These are phyloP conservation scores for Spatholobus suberectus DNA, from an alignment of 306 rosid genomes.

Conservation along the genomic window DNA sequence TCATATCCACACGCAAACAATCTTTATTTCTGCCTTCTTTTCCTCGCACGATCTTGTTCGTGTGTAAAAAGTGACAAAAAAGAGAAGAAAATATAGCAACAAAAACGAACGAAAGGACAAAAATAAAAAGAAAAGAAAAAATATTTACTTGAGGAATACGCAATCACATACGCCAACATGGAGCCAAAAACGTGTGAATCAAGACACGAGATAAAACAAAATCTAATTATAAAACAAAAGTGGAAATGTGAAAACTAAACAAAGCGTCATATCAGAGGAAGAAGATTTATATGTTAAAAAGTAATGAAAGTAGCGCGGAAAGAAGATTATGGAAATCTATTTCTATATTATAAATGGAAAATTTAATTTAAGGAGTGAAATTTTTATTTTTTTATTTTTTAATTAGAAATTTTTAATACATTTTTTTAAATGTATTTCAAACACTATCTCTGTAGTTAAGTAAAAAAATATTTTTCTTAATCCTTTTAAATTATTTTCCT, in stretches of 20 bases:
- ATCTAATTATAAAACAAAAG: background rate
- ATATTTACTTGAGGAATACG: conserved; percentile 6
- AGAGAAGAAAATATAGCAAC: background rate
- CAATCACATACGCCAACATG: conserved; percentile 6
- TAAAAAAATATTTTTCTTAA: no score
- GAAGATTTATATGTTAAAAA: background rate
- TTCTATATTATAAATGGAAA: no score
- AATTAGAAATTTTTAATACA: no score
- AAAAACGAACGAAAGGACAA: background rate
- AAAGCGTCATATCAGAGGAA: background rate
- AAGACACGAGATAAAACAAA: background rate
- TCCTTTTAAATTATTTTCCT: no score
- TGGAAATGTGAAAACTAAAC: background rate
- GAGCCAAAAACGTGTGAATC: background rate
- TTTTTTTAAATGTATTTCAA: no score
- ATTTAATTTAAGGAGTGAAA: no score
- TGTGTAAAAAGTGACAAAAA: background rate
- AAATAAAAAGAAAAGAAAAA: background rate
- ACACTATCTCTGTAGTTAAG: no score
- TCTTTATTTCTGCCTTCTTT: conserved; percentile 4
- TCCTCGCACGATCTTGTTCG: background rate
- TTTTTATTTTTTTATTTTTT: no score
- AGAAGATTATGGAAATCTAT: background rate
- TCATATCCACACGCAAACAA: conserved; percentile 24
- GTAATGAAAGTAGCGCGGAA: background rate